Evolutionary conservation across 805 yeast species (phyloP), one percentile per base, ranked within the genome.

Genomic region (Maudiozyma bulderi): DNA sequence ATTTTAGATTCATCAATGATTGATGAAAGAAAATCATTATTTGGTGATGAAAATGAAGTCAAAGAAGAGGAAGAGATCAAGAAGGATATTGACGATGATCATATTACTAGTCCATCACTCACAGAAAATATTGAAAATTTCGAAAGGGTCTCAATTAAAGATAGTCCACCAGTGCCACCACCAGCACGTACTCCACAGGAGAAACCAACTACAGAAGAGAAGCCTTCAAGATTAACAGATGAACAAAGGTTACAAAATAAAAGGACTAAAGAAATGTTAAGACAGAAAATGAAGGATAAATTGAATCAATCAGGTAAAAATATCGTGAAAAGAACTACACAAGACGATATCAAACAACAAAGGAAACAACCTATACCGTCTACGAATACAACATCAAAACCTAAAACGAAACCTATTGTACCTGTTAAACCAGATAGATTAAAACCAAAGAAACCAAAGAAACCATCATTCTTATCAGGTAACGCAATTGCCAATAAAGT

Each of bases 391-490:
- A 15, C 40, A 9, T 33, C 34, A 40, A 40, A 40, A 7, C 33
- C n/a, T 29, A 50, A 62, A 55, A 41, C 55, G 47, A 54, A 59
- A 52, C 64, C 65, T 14, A 65, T 64, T 2, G 78, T 82, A 1
- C 84, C 86, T 4, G 81, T 82, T 31, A 81, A 80, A 55, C 89
- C 89, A 1, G 58, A 52, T 7, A 64, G 56, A 47, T 47, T 58
- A 41, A 60, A 56, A 46, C 65, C 65, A 4, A 55, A 57, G 32
- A 52, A 51, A 8, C 65, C 66, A 10, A 70, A 69, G 56, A 84
- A 84, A 56, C 90, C 91, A 3, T 58, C 60, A 3, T 74, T 50
- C 43, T 41, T 77, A 55, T 65, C 82, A 49, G 49, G 48, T 40
- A 52, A 50, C 37, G 53, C 53, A 43, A 35, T 44, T 30, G 26